Base-by-base conservation (phyloP, 495 filamentous ascomycete genomes). In the Parmelia sp. region DNA sequence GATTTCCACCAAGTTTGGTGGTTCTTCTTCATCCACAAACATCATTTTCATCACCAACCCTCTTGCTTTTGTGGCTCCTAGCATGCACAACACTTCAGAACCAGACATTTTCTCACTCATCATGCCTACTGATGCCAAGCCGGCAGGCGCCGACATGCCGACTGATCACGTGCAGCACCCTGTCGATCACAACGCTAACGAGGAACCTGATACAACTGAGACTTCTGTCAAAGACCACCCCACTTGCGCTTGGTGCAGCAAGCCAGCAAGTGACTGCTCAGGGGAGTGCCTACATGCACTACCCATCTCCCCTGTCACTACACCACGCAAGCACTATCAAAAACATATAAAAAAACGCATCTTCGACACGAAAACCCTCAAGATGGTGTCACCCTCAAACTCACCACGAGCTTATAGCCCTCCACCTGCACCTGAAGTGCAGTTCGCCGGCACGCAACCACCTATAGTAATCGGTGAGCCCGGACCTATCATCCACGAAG, bases 401-500 rank as follows among this genome's bases (percentile, higher is more conserved):
- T 55, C 51, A 55, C 91, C 90, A 55, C 88, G 91, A 70, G 85
- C 96, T 17, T 91, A 91, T 42, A 92, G 88, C 75, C 91, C 91
- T 57, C 91, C 91, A 60, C 92, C 92, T 45, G 87, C 92, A 49
- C 88, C 92, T 62, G 92, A 96, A 76, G 92, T 92, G 66, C 91
- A 96, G 75, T 85, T 95, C 47, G 25, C 23, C 65, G 89, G 87
- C 5, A 90, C 91, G 64, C 87, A 88, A 72, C 95, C 91, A 42
- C 91, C 92, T 17, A 83, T 82, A 51, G 73, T 88, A 12, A 29
- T 17, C 8, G 63, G 82, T 83, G 47, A 80, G 82, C 40, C 78
- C 79, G 15, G 79, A 73, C 62, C 77, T 70, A 77, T 69, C 35
- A 74, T 75, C 8, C 64, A 71, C 40, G 66, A 79, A 51, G 63